Evolutionary conservation across 2,329 filamentous ascomycete species (phyloP).

Genomic region (Periconia sp.): DNA sequence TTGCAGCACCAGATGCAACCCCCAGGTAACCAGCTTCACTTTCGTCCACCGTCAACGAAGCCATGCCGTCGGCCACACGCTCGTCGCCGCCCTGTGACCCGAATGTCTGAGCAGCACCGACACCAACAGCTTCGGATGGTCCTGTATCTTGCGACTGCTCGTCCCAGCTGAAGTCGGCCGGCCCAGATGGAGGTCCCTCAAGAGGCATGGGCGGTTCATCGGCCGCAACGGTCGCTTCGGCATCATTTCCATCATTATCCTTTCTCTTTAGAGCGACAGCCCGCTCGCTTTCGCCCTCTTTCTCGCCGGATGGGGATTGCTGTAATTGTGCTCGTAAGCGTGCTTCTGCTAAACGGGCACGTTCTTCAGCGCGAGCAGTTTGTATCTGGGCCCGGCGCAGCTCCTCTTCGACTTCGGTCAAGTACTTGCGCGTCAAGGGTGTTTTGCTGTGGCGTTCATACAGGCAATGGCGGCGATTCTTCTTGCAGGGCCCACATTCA

Average conservation of each 20-base stretch:
- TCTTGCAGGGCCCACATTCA: slow-evolving; percentile 33
- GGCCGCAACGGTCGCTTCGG: not conserved
- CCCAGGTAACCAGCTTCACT: slow-evolving; percentile 54
- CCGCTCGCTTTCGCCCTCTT: slow-evolving; percentile 12
- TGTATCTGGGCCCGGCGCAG: slow-evolving; percentile 14
- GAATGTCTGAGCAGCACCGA: not conserved
- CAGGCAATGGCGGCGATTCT: slow-evolving; percentile 54
- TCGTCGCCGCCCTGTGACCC: slow-evolving; percentile 5
- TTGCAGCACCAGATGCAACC: slow-evolving; percentile 53
- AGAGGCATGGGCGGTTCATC: slow-evolving; percentile 4
- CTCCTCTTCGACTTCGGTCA: slow-evolving; percentile 15
- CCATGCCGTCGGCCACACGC: slow-evolving; percentile 32
- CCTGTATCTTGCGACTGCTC: slow-evolving; percentile 3
- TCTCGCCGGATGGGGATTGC: not conserved
- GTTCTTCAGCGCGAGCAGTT: slow-evolving; percentile 9
- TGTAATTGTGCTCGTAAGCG: slow-evolving; percentile 5
- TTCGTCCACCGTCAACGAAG: slow-evolving; percentile 38
- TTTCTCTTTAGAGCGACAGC: slow-evolving; percentile 4
- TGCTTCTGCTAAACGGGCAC: slow-evolving; percentile 10
- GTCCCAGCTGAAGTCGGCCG: slow-evolving; percentile 8
- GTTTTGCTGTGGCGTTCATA: slow-evolving; percentile 58
- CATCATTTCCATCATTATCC: not conserved
- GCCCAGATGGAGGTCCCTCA: slow-evolving; percentile 6
- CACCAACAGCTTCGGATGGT: not conserved
- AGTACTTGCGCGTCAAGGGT: slow-evolving; percentile 52